Evolutionary conservation across 352 stramenopile species (phyloP).

Genomic region (Globisporangium viniferum): DNA sequence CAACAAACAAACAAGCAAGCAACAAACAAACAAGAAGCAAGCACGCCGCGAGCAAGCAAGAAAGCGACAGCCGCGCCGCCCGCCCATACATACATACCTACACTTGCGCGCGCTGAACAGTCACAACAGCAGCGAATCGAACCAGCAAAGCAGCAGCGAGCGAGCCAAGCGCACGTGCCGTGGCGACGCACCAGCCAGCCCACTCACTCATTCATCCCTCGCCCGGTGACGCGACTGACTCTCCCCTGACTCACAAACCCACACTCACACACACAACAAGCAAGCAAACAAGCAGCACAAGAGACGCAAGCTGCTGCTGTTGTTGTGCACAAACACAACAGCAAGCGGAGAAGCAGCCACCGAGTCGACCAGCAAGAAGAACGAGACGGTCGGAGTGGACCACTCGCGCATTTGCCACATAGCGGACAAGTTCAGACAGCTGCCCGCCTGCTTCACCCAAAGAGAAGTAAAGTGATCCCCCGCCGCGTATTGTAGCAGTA

Average conservation of each 20-base stretch:
- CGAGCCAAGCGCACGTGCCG: neutral
- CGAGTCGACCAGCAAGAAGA: neutral
- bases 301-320: neutral
- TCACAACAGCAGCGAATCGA: neutral
- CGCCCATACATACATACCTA: neutral
- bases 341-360: neutral
- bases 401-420: neutral
- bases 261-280: neutral
- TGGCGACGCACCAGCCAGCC: neutral
- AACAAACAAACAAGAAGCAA: neutral
- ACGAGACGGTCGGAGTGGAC: neutral
- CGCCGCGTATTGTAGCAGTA: neutral
- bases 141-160: neutral
- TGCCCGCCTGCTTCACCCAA: neutral
- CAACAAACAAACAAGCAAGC: no score
- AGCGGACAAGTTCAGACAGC: neutral
- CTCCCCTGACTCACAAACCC: slow-evolving; percentile 6
- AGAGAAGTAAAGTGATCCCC: neutral
- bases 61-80: neutral
- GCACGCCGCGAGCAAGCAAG: neutral
- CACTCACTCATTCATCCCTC: neutral
- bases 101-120: neutral
- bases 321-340: neutral
- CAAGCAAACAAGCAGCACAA: neutral
- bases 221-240: neutral